Evolutionary conservation across 768 basidiomycete species (phyloP).

Genomic region (Serendipita sp.): DNA sequence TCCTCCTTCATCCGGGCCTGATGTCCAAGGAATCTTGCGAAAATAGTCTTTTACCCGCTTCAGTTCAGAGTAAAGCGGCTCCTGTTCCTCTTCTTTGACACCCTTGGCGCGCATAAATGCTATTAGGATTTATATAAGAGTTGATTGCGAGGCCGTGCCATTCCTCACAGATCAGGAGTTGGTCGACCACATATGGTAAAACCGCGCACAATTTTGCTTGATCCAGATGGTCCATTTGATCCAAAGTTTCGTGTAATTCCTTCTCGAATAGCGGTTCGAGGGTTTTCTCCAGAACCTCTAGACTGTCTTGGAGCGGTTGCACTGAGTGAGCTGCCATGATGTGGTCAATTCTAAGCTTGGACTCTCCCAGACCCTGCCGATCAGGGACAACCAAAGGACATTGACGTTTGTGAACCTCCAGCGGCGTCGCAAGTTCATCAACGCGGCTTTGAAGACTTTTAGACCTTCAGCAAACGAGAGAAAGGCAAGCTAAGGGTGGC

Average conservation of each 20-base stretch:
- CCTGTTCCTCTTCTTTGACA: slow-evolving; percentile 64
- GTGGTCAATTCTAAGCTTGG: slow-evolving; percentile 6
- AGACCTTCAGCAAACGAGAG: too few species aligned
- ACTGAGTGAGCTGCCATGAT: neutral
- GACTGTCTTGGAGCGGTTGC: slow-evolving; percentile 16
- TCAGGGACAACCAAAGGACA: neutral
- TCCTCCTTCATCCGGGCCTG: slow-evolving; percentile 34
- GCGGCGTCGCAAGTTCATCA: too few species aligned
- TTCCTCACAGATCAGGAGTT: slow-evolving; percentile 65
- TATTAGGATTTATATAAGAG: neutral
- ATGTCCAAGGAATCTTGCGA: slow-evolving; percentile 58
- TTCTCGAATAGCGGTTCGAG: slow-evolving; percentile 54
- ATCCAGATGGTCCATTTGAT: slow-evolving; percentile 53
- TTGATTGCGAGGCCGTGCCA: neutral
- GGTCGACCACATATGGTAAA: slow-evolving; percentile 71
- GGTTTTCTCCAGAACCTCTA: slow-evolving; percentile 51
- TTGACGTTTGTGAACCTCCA: too few species aligned
- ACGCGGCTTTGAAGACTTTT: too few species aligned
- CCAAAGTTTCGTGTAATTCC: slow-evolving; percentile 48
- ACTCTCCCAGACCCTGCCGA: neutral
- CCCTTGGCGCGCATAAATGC: slow-evolving; percentile 36
- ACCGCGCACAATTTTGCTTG: slow-evolving; percentile 70
- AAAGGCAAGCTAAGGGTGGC: too few species aligned
- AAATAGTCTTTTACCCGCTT: slow-evolving; percentile 69
- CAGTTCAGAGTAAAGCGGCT: slow-evolving; percentile 35